Percentiles rank a stretch among this genome's conserved stretches.
Conservation (phyloP, 371 early-diverging fungal species). For the Mortierella sp. region DNA sequence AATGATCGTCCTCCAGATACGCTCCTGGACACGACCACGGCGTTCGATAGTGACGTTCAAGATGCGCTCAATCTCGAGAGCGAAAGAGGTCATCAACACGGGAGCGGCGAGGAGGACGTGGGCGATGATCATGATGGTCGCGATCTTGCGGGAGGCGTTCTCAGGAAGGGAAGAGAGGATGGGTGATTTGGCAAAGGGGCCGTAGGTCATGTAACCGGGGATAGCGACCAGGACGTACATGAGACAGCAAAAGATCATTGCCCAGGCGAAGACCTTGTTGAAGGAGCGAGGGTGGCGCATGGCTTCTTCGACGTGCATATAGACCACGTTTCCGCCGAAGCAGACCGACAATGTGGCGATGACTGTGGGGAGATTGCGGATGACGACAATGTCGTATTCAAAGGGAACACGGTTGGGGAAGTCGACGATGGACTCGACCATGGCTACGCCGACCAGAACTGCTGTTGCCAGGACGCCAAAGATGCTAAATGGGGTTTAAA, state of each 20-base stretch:
- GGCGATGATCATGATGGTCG: conserved; percentile 82
- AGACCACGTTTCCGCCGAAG: conserved; percentile 86
- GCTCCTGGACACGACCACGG: conserved; percentile 43
- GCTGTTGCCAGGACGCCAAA: conserved; percentile 68
- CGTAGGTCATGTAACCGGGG: conserved; percentile 88
- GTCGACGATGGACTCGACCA: conserved; percentile 41
- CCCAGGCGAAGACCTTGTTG: conserved; percentile 75
- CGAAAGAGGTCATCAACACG: conserved; percentile 82
- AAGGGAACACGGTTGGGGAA: conserved; percentile 36
- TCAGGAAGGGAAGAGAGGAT: conserved; percentile 77
- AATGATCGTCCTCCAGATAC: conserved; percentile 65
- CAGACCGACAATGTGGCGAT: conserved; percentile 78
- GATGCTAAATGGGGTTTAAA: conserved; percentile 22
- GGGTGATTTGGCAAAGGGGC: conserved; percentile 75
- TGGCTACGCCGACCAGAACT: conserved; percentile 45
- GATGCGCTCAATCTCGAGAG: conserved; percentile 74
- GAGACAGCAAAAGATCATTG: conserved; percentile 77
- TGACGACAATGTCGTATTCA: conserved; percentile 63
- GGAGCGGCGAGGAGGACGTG: conserved; percentile 88
- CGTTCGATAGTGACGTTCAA: conserved; percentile 23
- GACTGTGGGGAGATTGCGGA: conserved; percentile 70
- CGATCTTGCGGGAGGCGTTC: conserved; percentile 62
- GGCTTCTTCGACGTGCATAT: conserved; percentile 86
- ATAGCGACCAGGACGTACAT: conserved; percentile 83
- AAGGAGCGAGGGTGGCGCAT: conserved; percentile 84